Conservation (phyloP, 176 grass and related monocot species). For the Urochloa ruziziensis region DNA sequence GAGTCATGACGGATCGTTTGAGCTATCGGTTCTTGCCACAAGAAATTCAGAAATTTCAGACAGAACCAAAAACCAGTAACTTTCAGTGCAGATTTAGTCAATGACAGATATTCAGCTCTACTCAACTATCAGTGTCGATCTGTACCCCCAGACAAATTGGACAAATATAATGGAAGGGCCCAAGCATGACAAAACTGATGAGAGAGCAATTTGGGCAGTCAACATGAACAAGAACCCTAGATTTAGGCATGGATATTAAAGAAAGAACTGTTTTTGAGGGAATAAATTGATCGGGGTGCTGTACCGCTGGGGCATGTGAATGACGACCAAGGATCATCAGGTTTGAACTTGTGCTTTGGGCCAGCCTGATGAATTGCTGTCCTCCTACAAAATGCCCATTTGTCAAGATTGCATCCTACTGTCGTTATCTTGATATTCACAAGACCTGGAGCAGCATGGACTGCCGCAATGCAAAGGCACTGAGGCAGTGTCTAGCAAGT, state of each 20-base stretch:
- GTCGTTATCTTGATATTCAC: slow-evolving; percentile 43
- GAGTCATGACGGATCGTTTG: not conserved
- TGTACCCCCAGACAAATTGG: slow-evolving; percentile 11
- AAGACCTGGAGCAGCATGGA: slow-evolving; percentile 15
- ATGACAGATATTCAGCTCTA: slow-evolving; percentile 18
- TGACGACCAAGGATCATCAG: slow-evolving; percentile 21
- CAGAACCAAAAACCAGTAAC: slow-evolving; percentile 1
- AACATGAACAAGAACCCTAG: slow-evolving; percentile 61
- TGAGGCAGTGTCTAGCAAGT: slow-evolving; percentile 8
- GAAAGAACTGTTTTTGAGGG: slow-evolving; percentile 17
- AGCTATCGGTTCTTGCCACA: not conserved
- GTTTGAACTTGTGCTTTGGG: slow-evolving; percentile 16
- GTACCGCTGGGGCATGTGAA: slow-evolving; percentile 32
- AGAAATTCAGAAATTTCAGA: slow-evolving; percentile 15
- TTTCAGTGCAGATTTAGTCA: slow-evolving; percentile 1
- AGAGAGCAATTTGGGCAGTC: slow-evolving; percentile 31
- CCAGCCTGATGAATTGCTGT: slow-evolving; percentile 20
- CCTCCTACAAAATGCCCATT: not conserved
- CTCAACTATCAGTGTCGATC: slow-evolving; percentile 41
- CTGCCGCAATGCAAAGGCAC: slow-evolving; percentile 6
- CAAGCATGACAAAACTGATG: slow-evolving; percentile 32
- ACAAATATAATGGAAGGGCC: not conserved
- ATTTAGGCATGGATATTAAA: slow-evolving; percentile 55
- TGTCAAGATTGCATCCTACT: slow-evolving; percentile 46
- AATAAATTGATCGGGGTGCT: slow-evolving; percentile 36